Conservation (phyloP, 2,329 filamentous ascomycete species). For the Alternaria atra region DNA sequence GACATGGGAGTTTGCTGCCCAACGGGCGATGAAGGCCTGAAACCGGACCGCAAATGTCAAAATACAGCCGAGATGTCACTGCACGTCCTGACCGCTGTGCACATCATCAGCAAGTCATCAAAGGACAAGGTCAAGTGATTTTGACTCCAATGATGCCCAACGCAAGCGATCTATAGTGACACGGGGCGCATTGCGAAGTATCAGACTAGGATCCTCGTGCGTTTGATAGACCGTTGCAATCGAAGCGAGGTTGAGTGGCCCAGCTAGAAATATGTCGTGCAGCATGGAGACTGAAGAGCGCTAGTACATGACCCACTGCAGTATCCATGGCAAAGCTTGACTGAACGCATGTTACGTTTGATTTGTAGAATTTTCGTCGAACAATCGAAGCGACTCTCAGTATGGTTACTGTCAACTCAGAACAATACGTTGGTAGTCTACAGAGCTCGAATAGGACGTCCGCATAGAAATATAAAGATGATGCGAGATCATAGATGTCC, state of each 20-base stretch:
- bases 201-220: neutral
- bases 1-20: constrained; percentile 9
- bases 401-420: neutral
- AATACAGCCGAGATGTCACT: neutral
- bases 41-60: neutral
- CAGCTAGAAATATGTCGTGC: constrained; percentile 8
- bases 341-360: neutral
- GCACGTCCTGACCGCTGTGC: neutral
- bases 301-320: constrained; percentile 1
- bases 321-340: constrained; percentile 5
- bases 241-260: neutral
- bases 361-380: neutral
- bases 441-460: neutral
- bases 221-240: neutral
- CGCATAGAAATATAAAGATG: neutral
- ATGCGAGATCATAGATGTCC: neutral
- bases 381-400: neutral
- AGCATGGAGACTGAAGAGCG: constrained; percentile 2
- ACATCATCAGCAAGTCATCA: neutral
- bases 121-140: neutral
- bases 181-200: neutral
- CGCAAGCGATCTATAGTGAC: constrained; percentile 4
- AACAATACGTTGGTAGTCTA: neutral
- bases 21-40: constrained; percentile 7
- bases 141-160: constrained; percentile 15